Evolutionary conservation across 306 rosid species (phyloP).

Genomic region (Biancaea sappan): DNA sequence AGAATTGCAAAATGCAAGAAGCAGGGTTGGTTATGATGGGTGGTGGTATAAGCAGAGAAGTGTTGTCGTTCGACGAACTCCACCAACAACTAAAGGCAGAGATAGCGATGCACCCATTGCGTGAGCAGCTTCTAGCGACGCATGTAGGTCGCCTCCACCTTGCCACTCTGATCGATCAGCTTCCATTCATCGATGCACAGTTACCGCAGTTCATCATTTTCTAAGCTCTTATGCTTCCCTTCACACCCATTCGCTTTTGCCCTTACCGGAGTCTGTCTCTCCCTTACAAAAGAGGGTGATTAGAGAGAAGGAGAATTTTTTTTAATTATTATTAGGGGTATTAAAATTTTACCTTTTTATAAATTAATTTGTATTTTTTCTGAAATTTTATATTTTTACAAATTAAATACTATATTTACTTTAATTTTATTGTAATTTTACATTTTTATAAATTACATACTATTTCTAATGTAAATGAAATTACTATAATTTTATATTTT

Average conservation of each 20-base stretch:
- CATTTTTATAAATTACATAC: no score
- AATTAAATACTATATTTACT: no score
- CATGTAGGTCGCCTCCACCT: conserved; percentile 90
- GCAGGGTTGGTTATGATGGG: conserved; percentile 53
- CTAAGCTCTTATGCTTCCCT: conserved; percentile 76
- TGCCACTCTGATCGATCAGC: conserved; percentile 94
- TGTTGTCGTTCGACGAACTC: conserved; percentile 42
- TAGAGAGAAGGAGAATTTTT: no score
- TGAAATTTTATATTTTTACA: no score
- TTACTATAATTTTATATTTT: no score
- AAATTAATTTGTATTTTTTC: no score
- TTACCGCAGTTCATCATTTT: conserved; percentile 73
- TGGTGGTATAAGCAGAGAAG: conserved; percentile 6
- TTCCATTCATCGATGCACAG: conserved; percentile 90
- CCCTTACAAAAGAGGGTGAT: no score
- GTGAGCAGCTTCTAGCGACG: conserved; percentile 79
- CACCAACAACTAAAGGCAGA: conserved; percentile 73
- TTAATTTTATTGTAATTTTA: no score
- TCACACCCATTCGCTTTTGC: conserved; percentile 62
- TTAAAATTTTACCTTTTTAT: no score
- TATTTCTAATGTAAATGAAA: no score
- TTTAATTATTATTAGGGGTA: no score
- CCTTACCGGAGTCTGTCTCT: no score
- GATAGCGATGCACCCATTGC: conserved; percentile 83
- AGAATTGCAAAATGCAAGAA: conserved; percentile 65